Base-by-base conservation (phyloP, 2,329 filamentous ascomycete species). In the Verticillium albo-atrum region DNA sequence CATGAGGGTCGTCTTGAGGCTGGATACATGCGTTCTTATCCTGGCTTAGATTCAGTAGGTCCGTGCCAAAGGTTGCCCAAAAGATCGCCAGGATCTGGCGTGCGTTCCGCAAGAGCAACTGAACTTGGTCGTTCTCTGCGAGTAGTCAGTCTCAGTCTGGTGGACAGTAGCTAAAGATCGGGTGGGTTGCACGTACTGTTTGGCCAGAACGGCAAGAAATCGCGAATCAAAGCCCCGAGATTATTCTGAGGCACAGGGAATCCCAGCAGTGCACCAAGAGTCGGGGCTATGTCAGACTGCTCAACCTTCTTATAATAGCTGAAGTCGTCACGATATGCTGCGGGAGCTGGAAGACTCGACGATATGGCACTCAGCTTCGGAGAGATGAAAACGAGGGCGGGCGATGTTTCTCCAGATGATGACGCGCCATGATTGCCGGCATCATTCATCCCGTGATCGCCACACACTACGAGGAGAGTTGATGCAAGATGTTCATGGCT, bases 401-500 rank as follows among this genome's bases (percentile, higher is more conserved):
- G 89, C 1, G 94, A 97, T 1, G 95, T 98, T 77, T 99, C 95
- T 51, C 95, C 94, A 1, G 92, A 85, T 0, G 93, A 93, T 10
- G 94, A 97, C 42, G 94, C 95, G 30, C 95, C 95, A 71, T 99
- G 95, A 66, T 98, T 98, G 2, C 95, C 95, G 23, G 91, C 95
- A 67, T 98, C 94, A 67, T 98, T 99, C 95, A 99, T 99, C n/a
- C 95, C 95, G 71, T 99, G 95, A 68, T 99, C 96, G 59, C 95
- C 95, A 59, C 89, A 92, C 6, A 99, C 76, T 3, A 99, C 87
- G 53, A 99, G 82, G 2, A 99, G 77, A 0, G 94, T 92, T 4
- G 90, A 89, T 32, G 84, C 71, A 1, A 97, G 84, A 72, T 97
- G 89, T 1, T 82, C 71, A 59, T 90, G 77, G 4, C 81, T 81